Percentiles rank a stretch among this genome's conserved stretches.
These are phyloP conservation scores for Abelmoschus esculentus DNA, from an alignment of 345 rosid species.

Conservation along the genomic window DNA sequence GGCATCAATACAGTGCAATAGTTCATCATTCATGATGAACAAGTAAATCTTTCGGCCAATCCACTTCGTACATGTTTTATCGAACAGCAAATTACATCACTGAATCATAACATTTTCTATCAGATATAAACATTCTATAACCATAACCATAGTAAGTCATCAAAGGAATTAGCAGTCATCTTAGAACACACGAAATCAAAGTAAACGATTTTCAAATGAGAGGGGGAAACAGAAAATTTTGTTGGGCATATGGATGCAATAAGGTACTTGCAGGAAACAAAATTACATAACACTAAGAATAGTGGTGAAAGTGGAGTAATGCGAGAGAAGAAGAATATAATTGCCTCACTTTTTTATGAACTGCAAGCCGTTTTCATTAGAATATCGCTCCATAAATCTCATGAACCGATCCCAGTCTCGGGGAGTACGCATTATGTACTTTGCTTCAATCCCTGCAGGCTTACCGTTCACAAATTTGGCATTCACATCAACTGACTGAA, in stretches of 20 bases:
- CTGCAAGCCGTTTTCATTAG: conserved; percentile 27
- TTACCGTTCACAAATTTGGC: conserved; percentile 90
- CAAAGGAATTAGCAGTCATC: neutral
- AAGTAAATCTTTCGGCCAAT: no score
- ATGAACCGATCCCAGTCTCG: conserved; percentile 93
- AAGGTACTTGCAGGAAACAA: conserved; percentile 7
- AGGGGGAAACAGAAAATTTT: neutral
- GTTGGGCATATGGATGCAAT: conserved; percentile 1
- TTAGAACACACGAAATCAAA: no score
- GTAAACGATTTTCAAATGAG: no score
- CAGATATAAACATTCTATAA: no score
- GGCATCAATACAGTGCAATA: no score
- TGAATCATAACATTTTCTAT: no score
- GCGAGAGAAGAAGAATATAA: no score
- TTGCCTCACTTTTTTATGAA: no score
- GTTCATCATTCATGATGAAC: no score
- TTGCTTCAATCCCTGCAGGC: conserved; percentile 81
- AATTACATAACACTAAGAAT: neutral
- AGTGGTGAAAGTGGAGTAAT: no score
- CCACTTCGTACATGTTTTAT: no score
- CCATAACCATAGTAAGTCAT: neutral
- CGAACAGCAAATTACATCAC: no score
- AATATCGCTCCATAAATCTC: conserved; percentile 96
- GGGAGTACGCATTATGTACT: conserved; percentile 69
- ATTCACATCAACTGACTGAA: conserved; percentile 85